Conservation (phyloP, 352 stramenopile species). For the Phytopythium oedochilum region DNA sequence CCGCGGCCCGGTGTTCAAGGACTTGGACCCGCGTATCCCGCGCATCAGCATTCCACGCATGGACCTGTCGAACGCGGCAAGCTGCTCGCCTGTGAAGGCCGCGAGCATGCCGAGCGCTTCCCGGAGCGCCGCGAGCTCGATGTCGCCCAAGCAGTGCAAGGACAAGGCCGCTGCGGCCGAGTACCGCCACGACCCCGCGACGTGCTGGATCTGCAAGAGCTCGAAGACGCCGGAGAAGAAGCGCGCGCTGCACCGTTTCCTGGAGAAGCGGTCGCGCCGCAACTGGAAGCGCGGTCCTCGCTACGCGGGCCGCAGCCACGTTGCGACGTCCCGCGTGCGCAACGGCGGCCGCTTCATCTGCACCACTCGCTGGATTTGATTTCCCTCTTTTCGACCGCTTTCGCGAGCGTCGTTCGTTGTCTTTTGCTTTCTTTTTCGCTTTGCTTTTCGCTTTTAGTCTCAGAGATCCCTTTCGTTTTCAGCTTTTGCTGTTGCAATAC, state of each 20-base stretch:
- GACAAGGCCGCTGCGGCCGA: constrained; percentile 32
- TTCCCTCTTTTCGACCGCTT: constrained; percentile 17
- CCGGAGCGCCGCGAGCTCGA: constrained; percentile 11
- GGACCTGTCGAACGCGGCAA: constrained; percentile 44
- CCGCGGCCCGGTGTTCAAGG: constrained; percentile 69
- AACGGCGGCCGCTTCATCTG: constrained; percentile 81
- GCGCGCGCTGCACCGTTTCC: constrained; percentile 75
- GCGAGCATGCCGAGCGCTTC: constrained; percentile 5
- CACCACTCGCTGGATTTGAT: constrained; percentile 77
- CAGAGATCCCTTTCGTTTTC: constrained; percentile 5
- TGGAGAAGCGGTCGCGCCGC: constrained; percentile 74
- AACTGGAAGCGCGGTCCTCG: constrained; percentile 84
- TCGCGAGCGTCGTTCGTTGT: constrained; percentile 22
- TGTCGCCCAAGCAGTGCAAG: constrained; percentile 48
- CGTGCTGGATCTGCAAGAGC: constrained; percentile 88
- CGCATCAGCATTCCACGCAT: constrained; percentile 63
- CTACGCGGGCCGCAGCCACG: constrained; percentile 74
- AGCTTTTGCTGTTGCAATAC: not conserved
- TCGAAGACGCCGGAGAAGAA: constrained; percentile 79
- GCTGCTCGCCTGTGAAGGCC: constrained; percentile 14
- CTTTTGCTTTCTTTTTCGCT: constrained; percentile 24
- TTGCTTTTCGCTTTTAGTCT: constrained; percentile 14
- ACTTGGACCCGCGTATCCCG: constrained; percentile 74
- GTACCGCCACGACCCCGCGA: constrained; percentile 67
- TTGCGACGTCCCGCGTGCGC: constrained; percentile 74